phyloP scores from a whole-genome alignment of 495 filamentous ascomycete genomes.

The Trichoderma reesei region DNA sequence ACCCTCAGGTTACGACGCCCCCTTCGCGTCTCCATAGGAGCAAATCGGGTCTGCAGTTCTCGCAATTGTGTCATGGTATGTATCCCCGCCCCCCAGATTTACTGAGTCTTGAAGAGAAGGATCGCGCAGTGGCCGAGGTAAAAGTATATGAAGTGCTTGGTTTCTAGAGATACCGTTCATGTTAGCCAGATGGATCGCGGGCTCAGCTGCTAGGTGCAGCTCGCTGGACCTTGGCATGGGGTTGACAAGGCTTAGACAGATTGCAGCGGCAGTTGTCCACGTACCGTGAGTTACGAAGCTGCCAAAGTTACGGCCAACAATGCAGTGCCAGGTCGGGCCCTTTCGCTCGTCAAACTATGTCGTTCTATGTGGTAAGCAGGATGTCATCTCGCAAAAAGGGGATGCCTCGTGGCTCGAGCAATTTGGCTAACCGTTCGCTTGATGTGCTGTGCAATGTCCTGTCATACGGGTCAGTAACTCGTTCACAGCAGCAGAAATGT shows the following conservation, averaged over 20 bases:
- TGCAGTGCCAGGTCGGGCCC: constrained; percentile 96
- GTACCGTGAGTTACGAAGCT: constrained; percentile 97
- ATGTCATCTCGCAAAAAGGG: constrained; percentile 3
- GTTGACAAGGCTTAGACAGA: neutral
- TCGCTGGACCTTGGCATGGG: neutral
- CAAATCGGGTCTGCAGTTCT: neutral
- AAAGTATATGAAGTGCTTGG: constrained; percentile 99
- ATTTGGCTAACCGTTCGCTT: constrained; percentile 69
- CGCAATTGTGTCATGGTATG: neutral
- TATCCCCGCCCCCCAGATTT: constrained; percentile 19
- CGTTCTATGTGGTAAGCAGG: neutral
- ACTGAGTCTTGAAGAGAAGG: constrained; percentile 98
- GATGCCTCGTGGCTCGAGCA: neutral
- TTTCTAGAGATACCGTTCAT: constrained; percentile 48
- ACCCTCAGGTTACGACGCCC: neutral
- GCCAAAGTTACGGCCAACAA: constrained; percentile 96
- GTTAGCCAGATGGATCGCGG: neutral
- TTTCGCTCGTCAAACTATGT: constrained; percentile 78
- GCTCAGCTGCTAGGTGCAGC: neutral
- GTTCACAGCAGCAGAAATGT: neutral
- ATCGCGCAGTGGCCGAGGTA: constrained; percentile 98
- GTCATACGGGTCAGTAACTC: constrained; percentile 10
- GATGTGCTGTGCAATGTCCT: constrained; percentile 96
- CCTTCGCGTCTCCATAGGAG: neutral
- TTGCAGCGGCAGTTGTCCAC: constrained; percentile 13